Percentiles rank a stretch among this genome's conserved stretches.
Evolutionary conservation across 208 protist genomes (phyloP).

Genomic region (Leishmania turanica): DNA sequence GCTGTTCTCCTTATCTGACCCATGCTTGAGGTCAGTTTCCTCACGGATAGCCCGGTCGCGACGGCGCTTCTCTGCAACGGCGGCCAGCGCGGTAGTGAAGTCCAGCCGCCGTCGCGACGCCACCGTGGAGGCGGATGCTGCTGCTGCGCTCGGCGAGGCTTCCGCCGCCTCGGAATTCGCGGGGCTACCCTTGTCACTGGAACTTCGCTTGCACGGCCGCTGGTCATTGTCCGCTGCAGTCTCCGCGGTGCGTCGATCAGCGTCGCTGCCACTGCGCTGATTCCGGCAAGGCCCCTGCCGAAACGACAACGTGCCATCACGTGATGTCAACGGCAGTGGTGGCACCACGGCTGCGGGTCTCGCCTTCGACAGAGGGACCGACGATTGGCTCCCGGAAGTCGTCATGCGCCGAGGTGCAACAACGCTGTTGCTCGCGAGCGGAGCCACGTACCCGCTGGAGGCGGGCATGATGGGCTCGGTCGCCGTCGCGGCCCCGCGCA

Average conservation of each 20-base stretch:
- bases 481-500: neutral
- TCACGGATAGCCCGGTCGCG: constrained; percentile 28
- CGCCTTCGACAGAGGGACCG: neutral
- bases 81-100: constrained; percentile 40
- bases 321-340: constrained; percentile 17
- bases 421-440: constrained; percentile 31
- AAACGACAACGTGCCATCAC: neutral
- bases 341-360: constrained; percentile 1
- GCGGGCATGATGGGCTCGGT: constrained; percentile 10
- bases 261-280: neutral
- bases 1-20: constrained; percentile 18
- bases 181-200: neutral
- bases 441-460: neutral
- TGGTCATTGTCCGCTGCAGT: neutral
- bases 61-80: constrained; percentile 45
- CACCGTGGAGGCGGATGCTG: neutral
- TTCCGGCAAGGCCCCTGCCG: neutral
- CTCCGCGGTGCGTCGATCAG: neutral
- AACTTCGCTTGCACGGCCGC: neutral
- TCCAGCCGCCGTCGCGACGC: constrained; percentile 35
- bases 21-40: neutral
- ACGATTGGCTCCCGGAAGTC: neutral
- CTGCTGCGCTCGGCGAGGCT: neutral
- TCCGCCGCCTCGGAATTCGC: neutral
- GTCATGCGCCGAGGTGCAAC: constrained; percentile 3